Evolutionary conservation across 108 stramenopile species (phyloP).

Genomic region (Pelagomonas calceolata): DNA sequence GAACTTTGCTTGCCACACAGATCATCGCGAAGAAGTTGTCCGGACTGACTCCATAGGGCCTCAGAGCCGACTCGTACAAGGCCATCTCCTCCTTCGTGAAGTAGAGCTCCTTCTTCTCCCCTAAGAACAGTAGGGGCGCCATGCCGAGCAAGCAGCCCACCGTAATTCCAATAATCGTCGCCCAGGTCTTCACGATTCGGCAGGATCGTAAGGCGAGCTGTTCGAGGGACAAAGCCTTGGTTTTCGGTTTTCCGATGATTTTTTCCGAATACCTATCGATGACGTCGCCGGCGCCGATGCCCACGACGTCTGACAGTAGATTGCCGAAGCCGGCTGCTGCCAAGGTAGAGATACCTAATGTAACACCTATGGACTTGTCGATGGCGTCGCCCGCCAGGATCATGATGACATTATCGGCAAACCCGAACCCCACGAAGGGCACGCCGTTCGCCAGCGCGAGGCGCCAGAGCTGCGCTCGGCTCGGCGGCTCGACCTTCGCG

Average conservation of each 20-base stretch:
- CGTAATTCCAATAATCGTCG: slow-evolving; percentile 69
- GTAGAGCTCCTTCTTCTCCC: slow-evolving; percentile 11
- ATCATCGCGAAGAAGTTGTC: background rate
- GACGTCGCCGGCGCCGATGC: slow-evolving; percentile 70
- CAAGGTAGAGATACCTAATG: slow-evolving; percentile 80
- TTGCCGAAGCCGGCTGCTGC: slow-evolving; percentile 92
- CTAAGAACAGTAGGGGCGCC: slow-evolving; percentile 74
- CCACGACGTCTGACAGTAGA: slow-evolving; percentile 62
- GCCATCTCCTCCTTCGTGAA: background rate
- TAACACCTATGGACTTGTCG: slow-evolving; percentile 73
- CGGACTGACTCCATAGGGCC: background rate
- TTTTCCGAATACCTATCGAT: slow-evolving; percentile 53
- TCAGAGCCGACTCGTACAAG: background rate
- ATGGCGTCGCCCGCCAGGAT: slow-evolving; percentile 87
- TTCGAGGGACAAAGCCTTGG: slow-evolving; percentile 40
- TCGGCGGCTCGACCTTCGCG: too few species aligned
- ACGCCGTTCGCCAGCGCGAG: background rate
- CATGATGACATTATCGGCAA: slow-evolving; percentile 91
- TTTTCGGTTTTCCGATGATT: slow-evolving; percentile 19
- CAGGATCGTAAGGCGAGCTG: slow-evolving; percentile 64
- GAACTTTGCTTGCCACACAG: too few species aligned
- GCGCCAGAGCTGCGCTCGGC: too few species aligned
- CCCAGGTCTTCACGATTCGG: slow-evolving; percentile 55
- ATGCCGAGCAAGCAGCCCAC: slow-evolving; percentile 91
- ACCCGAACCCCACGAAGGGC: slow-evolving; percentile 79